Conservation (phyloP, 345 rosid species). For the Eucalyptus curtisii region DNA sequence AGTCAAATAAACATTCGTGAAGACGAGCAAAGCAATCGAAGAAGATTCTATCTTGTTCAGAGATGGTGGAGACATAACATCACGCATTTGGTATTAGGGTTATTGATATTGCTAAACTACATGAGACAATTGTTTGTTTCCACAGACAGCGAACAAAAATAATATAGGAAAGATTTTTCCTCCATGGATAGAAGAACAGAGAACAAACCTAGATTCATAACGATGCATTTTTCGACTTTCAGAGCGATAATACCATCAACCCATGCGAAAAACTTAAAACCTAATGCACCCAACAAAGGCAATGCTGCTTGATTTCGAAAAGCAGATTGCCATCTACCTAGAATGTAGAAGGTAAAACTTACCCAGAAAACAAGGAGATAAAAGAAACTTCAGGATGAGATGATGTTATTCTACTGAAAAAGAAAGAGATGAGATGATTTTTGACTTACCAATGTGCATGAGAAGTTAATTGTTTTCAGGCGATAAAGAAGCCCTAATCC, state of each 20-base stretch:
- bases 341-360: background rate
- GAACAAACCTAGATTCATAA: background rate
- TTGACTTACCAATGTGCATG: background rate
- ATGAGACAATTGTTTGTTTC: background rate
- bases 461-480: conserved; percentile 1
- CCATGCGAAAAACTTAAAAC: background rate
- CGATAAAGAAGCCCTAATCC: conserved; percentile 45
- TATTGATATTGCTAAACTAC: background rate
- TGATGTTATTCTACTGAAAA: background rate
- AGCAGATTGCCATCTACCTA: background rate
- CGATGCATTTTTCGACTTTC: background rate
- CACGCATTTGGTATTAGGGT: background rate
- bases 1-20: background rate
- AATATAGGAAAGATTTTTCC: background rate
- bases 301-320: background rate
- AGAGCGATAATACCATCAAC: background rate
- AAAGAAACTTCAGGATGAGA: background rate
- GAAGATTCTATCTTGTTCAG: background rate
- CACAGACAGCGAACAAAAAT: background rate
- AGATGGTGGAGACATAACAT: background rate
- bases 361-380: background rate
- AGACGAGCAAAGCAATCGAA: background rate
- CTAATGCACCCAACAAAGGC: background rate
- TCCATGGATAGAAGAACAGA: background rate
- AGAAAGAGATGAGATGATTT: background rate